Conservation (phyloP, 805 yeast species). For the Candida michaelii region DNA sequence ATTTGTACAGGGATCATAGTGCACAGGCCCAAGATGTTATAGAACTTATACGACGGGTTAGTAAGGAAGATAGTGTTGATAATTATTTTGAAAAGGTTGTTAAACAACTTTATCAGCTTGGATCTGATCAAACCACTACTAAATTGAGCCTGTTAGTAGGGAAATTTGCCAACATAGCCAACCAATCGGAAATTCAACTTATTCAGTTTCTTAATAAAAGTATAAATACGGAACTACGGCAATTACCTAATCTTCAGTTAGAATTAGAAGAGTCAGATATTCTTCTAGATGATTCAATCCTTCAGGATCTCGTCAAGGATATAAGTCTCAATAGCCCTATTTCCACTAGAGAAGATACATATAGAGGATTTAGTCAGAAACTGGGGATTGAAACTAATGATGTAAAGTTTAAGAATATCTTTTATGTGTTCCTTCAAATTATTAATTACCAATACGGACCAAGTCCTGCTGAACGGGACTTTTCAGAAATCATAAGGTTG, state of each 20-base stretch:
- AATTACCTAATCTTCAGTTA: constrained; percentile 12
- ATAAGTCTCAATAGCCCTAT: not conserved
- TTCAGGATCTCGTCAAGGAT: not conserved
- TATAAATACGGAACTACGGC: constrained; percentile 16
- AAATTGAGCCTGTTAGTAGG: not conserved
- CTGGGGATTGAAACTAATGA: constrained; percentile 13
- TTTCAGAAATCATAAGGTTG: constrained; percentile 1
- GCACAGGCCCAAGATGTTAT: not conserved
- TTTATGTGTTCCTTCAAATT: constrained; percentile 15
- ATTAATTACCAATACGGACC: constrained; percentile 6
- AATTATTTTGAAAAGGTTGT: constrained; percentile 1
- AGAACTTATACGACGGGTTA: not conserved
- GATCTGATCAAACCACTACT: not conserved
- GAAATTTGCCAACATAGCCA: not conserved
- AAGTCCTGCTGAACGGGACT: constrained; percentile 12
- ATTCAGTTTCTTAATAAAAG: constrained; percentile 10
- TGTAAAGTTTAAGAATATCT: constrained; percentile 9
- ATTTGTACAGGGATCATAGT: not conserved
- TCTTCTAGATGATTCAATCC: constrained; percentile 1
- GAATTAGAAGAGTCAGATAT: constrained; percentile 12
- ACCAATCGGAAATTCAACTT: constrained; percentile 1
- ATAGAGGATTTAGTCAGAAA: constrained; percentile 12
- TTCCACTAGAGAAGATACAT: not conserved
- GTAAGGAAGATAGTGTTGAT: not conserved
- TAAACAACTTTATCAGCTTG: not conserved